Evolutionary conservation across 2,329 filamentous ascomycete species (phyloP).

Genomic region (Colletotrichum echinochloae): DNA sequence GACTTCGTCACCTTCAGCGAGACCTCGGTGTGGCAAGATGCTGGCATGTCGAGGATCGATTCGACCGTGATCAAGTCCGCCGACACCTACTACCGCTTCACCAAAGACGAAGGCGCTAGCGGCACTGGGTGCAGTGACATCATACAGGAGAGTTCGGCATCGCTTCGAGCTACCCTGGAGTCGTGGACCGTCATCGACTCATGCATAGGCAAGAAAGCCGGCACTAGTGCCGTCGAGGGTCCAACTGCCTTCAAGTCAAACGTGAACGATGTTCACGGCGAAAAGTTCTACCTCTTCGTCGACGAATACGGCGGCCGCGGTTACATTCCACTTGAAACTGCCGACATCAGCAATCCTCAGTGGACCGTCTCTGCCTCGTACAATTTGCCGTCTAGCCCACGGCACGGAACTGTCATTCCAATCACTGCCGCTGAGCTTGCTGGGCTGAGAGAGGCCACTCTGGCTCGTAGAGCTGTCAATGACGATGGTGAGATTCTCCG

Average conservation of each 20-base stretch:
- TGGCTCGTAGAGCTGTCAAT: slow-evolving; percentile 29
- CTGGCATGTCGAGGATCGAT: slow-evolving; percentile 63
- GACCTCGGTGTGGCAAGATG: slow-evolving; percentile 63
- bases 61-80: slow-evolving; percentile 61
- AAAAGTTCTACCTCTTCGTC: slow-evolving; percentile 67
- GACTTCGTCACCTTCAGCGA: slow-evolving; percentile 64
- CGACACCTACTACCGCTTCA: slow-evolving; percentile 63
- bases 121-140: slow-evolving; percentile 65
- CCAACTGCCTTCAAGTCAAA: slow-evolving; percentile 66
- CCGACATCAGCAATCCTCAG: slow-evolving; percentile 59
- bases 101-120: slow-evolving; percentile 64
- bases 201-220: slow-evolving; percentile 64
- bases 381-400: slow-evolving; percentile 60
- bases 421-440: slow-evolving; percentile 60
- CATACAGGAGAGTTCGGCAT: slow-evolving; percentile 62
- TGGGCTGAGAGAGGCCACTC: slow-evolving; percentile 44
- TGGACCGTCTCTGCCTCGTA: slow-evolving; percentile 62
- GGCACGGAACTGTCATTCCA: slow-evolving; percentile 66
- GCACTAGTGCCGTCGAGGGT: slow-evolving; percentile 61
- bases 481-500: slow-evolving; percentile 42
- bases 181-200: slow-evolving; percentile 59
- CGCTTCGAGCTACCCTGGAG: slow-evolving; percentile 54
- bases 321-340: slow-evolving; percentile 65
- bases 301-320: slow-evolving; percentile 64
- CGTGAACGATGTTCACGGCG: slow-evolving; percentile 59